A percentile compares a stretch with the other conserved stretches of the same genome.
phyloP scores from a whole-genome alignment of 2,329 filamentous ascomycete genomes.

The Akanthomyces lecanii region DNA sequence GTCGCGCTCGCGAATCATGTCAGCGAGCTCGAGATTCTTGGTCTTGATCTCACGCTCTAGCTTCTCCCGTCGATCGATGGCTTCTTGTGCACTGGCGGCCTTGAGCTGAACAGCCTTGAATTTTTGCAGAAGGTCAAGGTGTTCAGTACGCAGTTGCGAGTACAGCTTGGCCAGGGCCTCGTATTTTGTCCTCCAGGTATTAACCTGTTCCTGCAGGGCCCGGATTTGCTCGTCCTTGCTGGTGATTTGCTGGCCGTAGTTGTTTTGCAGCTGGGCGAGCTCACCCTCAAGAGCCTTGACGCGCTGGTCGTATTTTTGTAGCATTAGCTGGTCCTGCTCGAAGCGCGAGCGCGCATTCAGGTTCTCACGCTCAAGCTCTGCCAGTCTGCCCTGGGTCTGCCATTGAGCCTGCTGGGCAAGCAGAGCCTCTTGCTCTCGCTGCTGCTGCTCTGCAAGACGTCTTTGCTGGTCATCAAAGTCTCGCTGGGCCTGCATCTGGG shows the following conservation, averaged over 20 bases:
- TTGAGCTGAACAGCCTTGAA: conserved; percentile 96
- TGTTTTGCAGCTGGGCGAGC: conserved; percentile 74
- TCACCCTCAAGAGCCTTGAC: conserved; percentile 92
- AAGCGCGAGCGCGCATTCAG: conserved; percentile 91
- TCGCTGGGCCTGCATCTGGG: conserved; percentile 77
- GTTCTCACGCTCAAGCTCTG: conserved; percentile 92
- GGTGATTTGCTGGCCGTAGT: conserved; percentile 75
- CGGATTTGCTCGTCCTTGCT: conserved; percentile 95
- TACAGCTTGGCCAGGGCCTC: conserved; percentile 95
- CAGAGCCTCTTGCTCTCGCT: conserved; percentile 84
- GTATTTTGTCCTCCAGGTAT: conserved; percentile 96
- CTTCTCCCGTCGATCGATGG: conserved; percentile 90
- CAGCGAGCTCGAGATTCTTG: conserved; percentile 96
- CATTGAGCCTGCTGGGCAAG: conserved; percentile 84
- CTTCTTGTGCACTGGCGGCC: conserved; percentile 93
- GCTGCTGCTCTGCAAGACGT: conserved; percentile 80
- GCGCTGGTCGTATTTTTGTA: conserved; percentile 92
- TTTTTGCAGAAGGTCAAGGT: conserved; percentile 89
- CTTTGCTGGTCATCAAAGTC: conserved; percentile 98
- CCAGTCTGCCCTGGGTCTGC: conserved; percentile 92
- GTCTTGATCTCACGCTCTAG: conserved; percentile 97
- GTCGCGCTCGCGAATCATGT: conserved; percentile 97
- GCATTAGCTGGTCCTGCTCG: conserved; percentile 93
- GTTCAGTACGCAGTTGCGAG: conserved; percentile 90
- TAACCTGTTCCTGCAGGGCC: conserved; percentile 91